Conservation (phyloP, 768 basidiomycete genomes). For the Fomitopsis pulvina region DNA sequence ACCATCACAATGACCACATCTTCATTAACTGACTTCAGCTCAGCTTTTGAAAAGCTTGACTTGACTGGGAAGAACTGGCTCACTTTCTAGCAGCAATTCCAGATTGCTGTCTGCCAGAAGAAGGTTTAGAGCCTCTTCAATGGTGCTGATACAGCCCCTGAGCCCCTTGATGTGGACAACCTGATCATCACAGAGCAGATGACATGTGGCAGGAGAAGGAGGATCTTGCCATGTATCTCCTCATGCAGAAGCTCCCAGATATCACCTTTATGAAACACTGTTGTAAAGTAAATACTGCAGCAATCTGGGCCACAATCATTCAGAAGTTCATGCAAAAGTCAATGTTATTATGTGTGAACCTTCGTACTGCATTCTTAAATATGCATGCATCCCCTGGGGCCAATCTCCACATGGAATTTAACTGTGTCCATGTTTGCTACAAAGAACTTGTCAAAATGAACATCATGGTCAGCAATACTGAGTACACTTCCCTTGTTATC, state of each 20-base stretch:
- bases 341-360: slow-evolving; percentile 1
- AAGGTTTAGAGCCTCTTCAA: too few species aligned
- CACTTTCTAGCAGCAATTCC: too few species aligned
- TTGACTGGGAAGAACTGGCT: too few species aligned
- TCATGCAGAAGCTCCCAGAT: background rate
- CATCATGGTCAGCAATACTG: background rate
- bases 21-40: too few species aligned
- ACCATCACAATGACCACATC: too few species aligned
- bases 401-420: background rate
- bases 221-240: too few species aligned
- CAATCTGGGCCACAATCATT: slow-evolving; percentile 26
- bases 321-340: slow-evolving; percentile 27
- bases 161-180: too few species aligned
- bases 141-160: too few species aligned
- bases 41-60: too few species aligned
- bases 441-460: slow-evolving; percentile 1
- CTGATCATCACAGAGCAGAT: too few species aligned
- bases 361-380: slow-evolving; percentile 20
- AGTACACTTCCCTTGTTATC: slow-evolving; percentile 4
- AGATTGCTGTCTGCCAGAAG: too few species aligned
- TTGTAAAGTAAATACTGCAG: slow-evolving; percentile 19
- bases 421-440: slow-evolving; percentile 21
- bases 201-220: too few species aligned
- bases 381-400: background rate
- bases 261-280: slow-evolving; percentile 21